Base-by-base conservation (phyloP, 2,329 filamentous ascomycete genomes). In the Alternaria dauci region DNA sequence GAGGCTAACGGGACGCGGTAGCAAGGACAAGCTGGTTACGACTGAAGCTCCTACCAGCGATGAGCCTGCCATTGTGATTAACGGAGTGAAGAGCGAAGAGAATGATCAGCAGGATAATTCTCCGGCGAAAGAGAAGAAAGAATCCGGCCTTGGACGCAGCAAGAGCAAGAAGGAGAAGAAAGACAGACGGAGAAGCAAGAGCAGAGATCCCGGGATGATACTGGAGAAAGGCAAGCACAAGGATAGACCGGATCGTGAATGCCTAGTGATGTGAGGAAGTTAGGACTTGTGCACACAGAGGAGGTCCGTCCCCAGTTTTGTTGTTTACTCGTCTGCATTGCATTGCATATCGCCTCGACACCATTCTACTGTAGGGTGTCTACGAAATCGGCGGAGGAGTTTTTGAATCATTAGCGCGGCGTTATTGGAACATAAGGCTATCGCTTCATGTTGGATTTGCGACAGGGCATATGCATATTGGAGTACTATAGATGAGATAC, bases 241-340 rank as follows among this genome's bases (percentile, higher is more conserved):
- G 62, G 69, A 63, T 53, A 68, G 75, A 32, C 79, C 80, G 26
- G 80, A 82, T 52, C 66, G 81, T 36, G 81, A 83, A 59, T 83
- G 81, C 63, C 59, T 72, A 52, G 68, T 82, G 8, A 82, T 82
- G 81, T 83, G 69, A 74, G n/a, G 36, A 63, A 61, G 25, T 65
- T 18, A 61, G 4, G 30, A 8, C 26, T 51, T 55, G 25, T 52
- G 51, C 48, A 41, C 36, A 41, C 56, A 25, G 8, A 28, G 16
- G 14, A n/a, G 38, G 12, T 8, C 30, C 16, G 28, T 47, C 34
- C n/a, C 46, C 36, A 32, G 16, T 44, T 50, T 50, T 50, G 32
- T 47, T 52, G 18, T 54, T 57, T 48, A 16, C 52, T 57, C 14
- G 32, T 46, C 58, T 46, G 30, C 28, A 30, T 52, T 51, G 50